These are phyloP conservation scores for Phytophthora fragariae DNA, from an alignment of 352 stramenopile genomes.

Conservation along the genomic window DNA sequence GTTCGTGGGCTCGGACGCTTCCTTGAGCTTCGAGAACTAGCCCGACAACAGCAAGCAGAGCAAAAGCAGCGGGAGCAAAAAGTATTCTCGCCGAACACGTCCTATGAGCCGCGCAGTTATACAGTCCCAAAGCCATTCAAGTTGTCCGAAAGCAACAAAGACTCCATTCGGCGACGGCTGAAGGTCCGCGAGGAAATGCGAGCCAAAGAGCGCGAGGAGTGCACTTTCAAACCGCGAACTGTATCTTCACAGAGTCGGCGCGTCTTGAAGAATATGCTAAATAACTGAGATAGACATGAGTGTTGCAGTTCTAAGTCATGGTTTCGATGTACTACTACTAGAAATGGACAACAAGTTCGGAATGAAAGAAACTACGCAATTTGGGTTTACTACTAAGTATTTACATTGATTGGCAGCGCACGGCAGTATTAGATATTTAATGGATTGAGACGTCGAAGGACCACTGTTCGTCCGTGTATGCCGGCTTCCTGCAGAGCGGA, in stretches of 20 bases:
- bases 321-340: no score
- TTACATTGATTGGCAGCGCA: neutral
- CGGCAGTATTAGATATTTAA: constrained; percentile 27
- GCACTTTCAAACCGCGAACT: constrained; percentile 65
- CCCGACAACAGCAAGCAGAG: constrained; percentile 73
- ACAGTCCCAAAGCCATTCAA: constrained; percentile 83
- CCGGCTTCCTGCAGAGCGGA: constrained; percentile 63
- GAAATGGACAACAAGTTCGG: no score
- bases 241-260: constrained; percentile 64
- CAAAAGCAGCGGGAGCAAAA: constrained; percentile 69
- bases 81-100: constrained; percentile 59
- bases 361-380: neutral
- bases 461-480: constrained; percentile 44
- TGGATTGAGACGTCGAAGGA: constrained; percentile 53
- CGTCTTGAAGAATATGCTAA: constrained; percentile 58
- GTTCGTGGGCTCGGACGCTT: constrained; percentile 83
- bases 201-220: constrained; percentile 61
- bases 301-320: no score
- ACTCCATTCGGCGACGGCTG: constrained; percentile 52
- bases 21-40: constrained; percentile 76
- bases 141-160: constrained; percentile 66
- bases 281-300: constrained; percentile 28
- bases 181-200: constrained; percentile 60
- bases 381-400: neutral
- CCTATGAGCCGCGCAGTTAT: constrained; percentile 77